Evolutionary conservation across 2,329 filamentous ascomycete genomes (phyloP), one percentile per base, ranked within the genome.

Genomic region (Ceratocystis ficicola): DNA sequence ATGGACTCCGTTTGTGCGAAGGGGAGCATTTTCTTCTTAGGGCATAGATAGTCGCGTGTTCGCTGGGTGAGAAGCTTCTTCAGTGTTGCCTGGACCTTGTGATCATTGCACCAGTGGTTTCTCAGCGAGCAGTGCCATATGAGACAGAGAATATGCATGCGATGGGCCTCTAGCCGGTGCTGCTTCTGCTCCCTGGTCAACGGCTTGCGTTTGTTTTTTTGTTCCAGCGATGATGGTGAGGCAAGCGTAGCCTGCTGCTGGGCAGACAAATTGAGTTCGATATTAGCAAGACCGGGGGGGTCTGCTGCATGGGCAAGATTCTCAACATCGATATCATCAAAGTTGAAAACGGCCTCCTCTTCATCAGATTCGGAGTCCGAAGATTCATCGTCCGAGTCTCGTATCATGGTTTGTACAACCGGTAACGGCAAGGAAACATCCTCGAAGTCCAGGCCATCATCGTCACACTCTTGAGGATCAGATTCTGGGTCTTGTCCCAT

Each of bases 41-140:
- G 90, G 62, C 86, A 87, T 5, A 97, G 78, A 64, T 86, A 86
- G 0, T 78, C 79, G 32, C 87, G 74, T 36, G 83, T 85, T 71
- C 88, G 88, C 41, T 84, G 81, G 1, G 83, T 80, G 4, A 96
- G 74, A 46, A 92, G 78, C 50, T 80, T 77, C 65, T 82, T 84
- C 50, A 95, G 75, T n/a, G 75, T 76, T 50, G 78, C 80, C 72
- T 95, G 90, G 7, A 89, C 83, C 66, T 81, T 76, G 15, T 77
- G 71, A 72, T 93, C 87, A 71, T 95, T 95, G 76, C 92, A 96
- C 90, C 93, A 96, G 65, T 83, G 78, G 72, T 97, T 99, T 65
- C 92, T 85, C 66, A 84, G 79, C 69, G 88, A 82, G 17, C 86
- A 81, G 74, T 97, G 90, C 8, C 85, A 84, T 17, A 99, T 75